Conservation (phyloP, 2,329 filamentous ascomycete species). For the Cercospora sojina region DNA sequence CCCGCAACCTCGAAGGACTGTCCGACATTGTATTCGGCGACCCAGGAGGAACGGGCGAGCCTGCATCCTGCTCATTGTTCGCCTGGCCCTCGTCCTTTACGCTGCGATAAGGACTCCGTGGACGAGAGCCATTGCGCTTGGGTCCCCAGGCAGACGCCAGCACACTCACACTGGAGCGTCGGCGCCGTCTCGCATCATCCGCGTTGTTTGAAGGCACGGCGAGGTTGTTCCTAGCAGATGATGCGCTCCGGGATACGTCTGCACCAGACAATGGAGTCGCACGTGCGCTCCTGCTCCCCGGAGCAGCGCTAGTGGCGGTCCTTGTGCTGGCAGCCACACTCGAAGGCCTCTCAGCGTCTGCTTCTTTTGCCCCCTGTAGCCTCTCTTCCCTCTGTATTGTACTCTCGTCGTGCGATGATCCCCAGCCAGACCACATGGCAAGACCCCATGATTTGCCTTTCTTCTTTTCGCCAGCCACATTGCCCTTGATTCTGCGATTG, state of each 20-base stretch:
- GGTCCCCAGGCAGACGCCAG: conserved; percentile 23
- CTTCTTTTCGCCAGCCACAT: conserved; percentile 35
- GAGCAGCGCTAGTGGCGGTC: not conserved
- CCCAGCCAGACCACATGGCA: conserved; percentile 82
- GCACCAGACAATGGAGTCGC: conserved; percentile 12
- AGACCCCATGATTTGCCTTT: conserved; percentile 63
- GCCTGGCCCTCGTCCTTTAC: conserved; percentile 31
- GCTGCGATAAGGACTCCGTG: conserved; percentile 27
- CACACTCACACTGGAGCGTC: conserved; percentile 27
- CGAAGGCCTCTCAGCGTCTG: conserved; percentile 2
- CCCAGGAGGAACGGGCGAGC: conserved; percentile 9
- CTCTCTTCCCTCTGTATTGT: conserved; percentile 64
- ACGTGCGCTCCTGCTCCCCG: conserved; percentile 8
- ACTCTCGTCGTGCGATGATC: conserved; percentile 80
- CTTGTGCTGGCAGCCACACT: conserved; percentile 11
- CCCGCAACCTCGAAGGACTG: conserved; percentile 19
- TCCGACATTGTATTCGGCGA: not conserved
- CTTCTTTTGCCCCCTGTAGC: conserved; percentile 35
- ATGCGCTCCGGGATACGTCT: conserved; percentile 3
- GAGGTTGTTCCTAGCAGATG: conserved; percentile 12
- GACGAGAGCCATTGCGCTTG: conserved; percentile 19
- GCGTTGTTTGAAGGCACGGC: conserved; percentile 16
- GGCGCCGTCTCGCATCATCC: conserved; percentile 22
- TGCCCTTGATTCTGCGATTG: conserved; percentile 45
- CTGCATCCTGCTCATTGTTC: conserved; percentile 12